Conservation (phyloP, 2,329 filamentous ascomycete genomes). For the Torrubiella hemipterigena region DNA sequence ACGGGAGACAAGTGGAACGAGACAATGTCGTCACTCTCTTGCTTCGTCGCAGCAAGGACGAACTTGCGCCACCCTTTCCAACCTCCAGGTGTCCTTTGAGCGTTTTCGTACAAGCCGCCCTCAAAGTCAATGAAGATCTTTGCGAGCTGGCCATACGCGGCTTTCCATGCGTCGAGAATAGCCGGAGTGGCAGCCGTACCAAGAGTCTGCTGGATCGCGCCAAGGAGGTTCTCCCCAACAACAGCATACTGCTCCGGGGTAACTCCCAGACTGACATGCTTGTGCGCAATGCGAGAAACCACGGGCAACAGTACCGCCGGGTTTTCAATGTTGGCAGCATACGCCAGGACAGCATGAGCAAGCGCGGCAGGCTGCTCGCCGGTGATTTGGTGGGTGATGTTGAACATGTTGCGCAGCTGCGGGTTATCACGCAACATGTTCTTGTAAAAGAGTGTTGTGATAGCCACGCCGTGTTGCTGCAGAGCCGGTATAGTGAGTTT, state of each 20-base stretch:
- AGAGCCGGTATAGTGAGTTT: constrained; percentile 53
- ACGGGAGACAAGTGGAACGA: constrained; percentile 54
- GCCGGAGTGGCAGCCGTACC: constrained; percentile 49
- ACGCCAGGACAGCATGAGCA: constrained; percentile 41
- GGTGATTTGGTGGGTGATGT: constrained; percentile 20
- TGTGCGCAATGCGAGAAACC: constrained; percentile 45
- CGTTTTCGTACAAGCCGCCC: constrained; percentile 42
- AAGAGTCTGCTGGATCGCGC: constrained; percentile 50
- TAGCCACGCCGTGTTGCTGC: constrained; percentile 46
- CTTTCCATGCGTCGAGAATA: constrained; percentile 51
- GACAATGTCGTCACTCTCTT: constrained; percentile 52
- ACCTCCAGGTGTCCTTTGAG: constrained; percentile 15
- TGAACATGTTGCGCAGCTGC: constrained; percentile 55
- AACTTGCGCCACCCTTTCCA: constrained; percentile 58
- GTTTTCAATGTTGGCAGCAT: constrained; percentile 54
- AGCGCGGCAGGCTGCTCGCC: constrained; percentile 13
- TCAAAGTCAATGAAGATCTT: constrained; percentile 55
- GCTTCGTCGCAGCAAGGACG: constrained; percentile 45
- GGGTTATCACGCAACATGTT: constrained; percentile 52
- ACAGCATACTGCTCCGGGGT: constrained; percentile 53
- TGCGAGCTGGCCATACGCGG: constrained; percentile 58
- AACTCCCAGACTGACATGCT: constrained; percentile 56
- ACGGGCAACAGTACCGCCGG: constrained; percentile 4
- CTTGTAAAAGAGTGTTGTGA: constrained; percentile 56
- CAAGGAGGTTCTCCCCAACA: constrained; percentile 52